phyloP scores from a whole-genome alignment of 176 grass and related monocot species.

The Rhynchospora pubera region DNA sequence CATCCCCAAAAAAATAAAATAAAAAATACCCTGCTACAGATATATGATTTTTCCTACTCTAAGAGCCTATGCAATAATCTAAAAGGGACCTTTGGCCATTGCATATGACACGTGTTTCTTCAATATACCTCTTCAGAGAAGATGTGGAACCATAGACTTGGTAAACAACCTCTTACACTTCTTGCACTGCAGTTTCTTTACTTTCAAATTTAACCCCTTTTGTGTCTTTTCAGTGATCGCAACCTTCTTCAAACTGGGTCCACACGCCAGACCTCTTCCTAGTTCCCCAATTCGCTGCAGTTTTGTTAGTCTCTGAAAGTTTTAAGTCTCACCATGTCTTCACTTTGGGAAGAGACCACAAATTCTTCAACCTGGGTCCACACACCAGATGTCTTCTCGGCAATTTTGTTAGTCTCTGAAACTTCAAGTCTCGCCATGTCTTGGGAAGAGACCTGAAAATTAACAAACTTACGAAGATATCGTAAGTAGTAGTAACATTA shows the following conservation, averaged over 20 bases:
- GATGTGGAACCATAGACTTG: not conserved
- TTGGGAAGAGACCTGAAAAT: not conserved
- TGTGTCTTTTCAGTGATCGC: not conserved
- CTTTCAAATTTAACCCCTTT: not conserved
- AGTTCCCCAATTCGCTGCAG: not conserved
- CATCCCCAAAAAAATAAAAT: too few relatives aligned
- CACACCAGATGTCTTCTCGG: not conserved
- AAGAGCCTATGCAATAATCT: not conserved
- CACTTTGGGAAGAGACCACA: not conserved
- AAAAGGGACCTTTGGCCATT: not conserved
- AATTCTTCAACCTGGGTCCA: constrained; percentile 13
- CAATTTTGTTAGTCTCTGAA: not conserved
- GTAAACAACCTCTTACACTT: constrained; percentile 1
- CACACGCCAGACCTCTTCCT: not conserved
- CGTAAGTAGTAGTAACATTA: not conserved
- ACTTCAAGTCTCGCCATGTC: not conserved
- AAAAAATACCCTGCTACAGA: not conserved
- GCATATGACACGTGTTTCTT: not conserved
- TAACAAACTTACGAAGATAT: not conserved
- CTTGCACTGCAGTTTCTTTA: not conserved
- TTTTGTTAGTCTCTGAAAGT: not conserved
- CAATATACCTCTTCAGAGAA: not conserved
- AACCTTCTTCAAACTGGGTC: constrained; percentile 14
- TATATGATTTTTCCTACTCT: not conserved
- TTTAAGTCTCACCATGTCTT: not conserved